A percentile compares a stretch with the other conserved stretches of the same genome.
These are phyloP conservation scores for Sapria himalayana DNA, from an alignment of 345 rosid genomes.

Conservation along the genomic window DNA sequence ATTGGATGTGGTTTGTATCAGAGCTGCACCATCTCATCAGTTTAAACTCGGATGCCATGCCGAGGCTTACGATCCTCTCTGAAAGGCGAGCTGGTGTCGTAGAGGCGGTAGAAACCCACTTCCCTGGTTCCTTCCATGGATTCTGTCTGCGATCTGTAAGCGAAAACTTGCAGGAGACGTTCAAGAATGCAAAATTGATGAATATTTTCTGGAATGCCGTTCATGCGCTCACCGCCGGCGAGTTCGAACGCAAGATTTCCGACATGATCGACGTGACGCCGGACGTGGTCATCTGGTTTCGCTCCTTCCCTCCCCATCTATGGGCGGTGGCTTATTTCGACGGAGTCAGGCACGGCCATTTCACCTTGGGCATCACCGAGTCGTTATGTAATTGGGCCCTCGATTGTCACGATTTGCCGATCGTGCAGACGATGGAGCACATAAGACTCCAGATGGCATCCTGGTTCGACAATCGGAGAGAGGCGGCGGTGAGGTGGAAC, in stretches of 20 bases:
- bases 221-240: conserved; percentile 70
- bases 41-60: conserved; percentile 80
- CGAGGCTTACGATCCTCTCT: conserved; percentile 88
- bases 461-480: conserved; percentile 54
- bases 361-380: conserved; percentile 67
- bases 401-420: conserved; percentile 86
- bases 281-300: conserved; percentile 64
- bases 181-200: conserved; percentile 76
- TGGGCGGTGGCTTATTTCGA: conserved; percentile 95
- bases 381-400: conserved; percentile 76
- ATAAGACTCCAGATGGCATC: conserved; percentile 37
- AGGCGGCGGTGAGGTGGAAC: conserved; percentile 61
- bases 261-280: conserved; percentile 90
- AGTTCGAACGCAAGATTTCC: conserved; percentile 53
- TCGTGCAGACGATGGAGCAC: conserved; percentile 91
- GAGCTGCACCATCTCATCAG: conserved; percentile 93
- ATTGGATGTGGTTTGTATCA: conserved; percentile 97
- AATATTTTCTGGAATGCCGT: conserved; percentile 95
- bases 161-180: conserved; percentile 82
- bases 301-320: conserved; percentile 52
- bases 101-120: conserved; percentile 94
- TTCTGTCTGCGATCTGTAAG: conserved; percentile 80
- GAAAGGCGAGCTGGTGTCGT: conserved; percentile 71
- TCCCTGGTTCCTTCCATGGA: conserved; percentile 83
- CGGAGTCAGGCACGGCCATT: conserved; percentile 79